Evolutionary conservation across 2,329 filamentous ascomycete species (phyloP), one percentile per base, ranked within the genome.

Genomic region (Trichoderma guizhouense): DNA sequence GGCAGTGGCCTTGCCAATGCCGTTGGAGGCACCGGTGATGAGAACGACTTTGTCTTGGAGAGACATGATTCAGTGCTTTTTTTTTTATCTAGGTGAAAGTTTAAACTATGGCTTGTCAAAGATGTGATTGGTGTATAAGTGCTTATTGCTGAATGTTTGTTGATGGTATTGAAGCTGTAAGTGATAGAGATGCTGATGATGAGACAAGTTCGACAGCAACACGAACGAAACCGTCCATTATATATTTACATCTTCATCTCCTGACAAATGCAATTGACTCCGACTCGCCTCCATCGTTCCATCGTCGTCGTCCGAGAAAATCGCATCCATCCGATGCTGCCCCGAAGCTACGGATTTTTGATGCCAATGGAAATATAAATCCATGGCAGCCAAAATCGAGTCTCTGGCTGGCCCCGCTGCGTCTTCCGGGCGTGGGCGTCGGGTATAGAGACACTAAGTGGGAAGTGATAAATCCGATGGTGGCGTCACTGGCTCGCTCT

Each of bases 1-100:
- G 75, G 87, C 87, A 70, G 85, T 86, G 71, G 88, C 87, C 67
- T 84, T 82, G 30, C 88, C 89, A 74, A 91, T 91, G 71, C 89
- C 89, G 73, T 87, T 88, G 66, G 86, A 87, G 72, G 83, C 82
- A 69, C 84, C 87, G 32, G 87, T 89, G 78, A 90, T 82, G 76
- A 89, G 81, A 74, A 86, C 70, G 26, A 82, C 77, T 74, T 81
- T 84, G 53, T 79, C 81, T 18, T 79, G 76, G 55, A 84, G 77
- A 68, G 77, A 78, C 78, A 79, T 78, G 28, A 5, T 32, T 21
- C 6, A 28, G 24, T 26, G 14, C 12, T 3, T 14, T 3, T 14
- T 12, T n/a, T 8, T 36, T n/a, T 11, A 21, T 15, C 7, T 8
- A 7, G 26, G 14, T 63, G 36, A 7, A 24, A 3, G 28, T 36